A percentile compares a stretch with the other conserved stretches of the same genome.
Evolutionary conservation across 1,284 basidiomycete genomes (phyloP).

Genomic region (Cutaneotrichosporon sp.): DNA sequence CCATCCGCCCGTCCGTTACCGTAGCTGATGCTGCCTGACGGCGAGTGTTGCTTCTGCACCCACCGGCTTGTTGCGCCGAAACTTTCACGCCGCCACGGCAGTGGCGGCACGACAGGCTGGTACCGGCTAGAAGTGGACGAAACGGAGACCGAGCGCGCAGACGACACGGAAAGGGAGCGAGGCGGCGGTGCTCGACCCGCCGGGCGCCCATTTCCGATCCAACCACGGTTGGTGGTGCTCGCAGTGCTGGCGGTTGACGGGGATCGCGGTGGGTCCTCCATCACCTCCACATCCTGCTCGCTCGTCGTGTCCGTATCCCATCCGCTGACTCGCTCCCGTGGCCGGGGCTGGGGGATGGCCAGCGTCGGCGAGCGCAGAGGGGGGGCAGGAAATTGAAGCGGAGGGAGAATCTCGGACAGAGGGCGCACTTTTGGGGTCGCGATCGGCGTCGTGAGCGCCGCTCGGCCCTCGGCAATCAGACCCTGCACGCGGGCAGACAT

Average conservation of each 20-base stretch:
- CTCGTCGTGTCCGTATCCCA: neutral
- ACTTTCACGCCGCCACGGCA: conserved; percentile 14
- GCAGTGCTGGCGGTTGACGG: too few species aligned
- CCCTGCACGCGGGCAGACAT: conserved; percentile 13
- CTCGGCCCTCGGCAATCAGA: conserved; percentile 12
- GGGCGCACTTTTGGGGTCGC: neutral
- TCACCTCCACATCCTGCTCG: too few species aligned
- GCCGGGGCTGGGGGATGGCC: neutral
- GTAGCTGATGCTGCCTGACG: neutral
- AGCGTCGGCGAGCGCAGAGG: too few species aligned
- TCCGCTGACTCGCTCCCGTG: neutral
- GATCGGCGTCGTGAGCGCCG: conserved; percentile 7
- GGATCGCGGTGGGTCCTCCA: too few species aligned
- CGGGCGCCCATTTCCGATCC: too few species aligned
- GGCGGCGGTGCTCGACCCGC: too few species aligned
- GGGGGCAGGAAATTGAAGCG: neutral
- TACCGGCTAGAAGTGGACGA: neutral
- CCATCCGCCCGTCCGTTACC: too few species aligned
- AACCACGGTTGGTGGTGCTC: too few species aligned
- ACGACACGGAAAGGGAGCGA: neutral
- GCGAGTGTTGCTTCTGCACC: conserved; percentile 13
- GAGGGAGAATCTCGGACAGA: too few species aligned
- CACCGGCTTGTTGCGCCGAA: conserved; percentile 3
- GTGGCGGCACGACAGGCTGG: conserved; percentile 6
- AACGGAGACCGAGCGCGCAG: neutral